A percentile compares a stretch with the other conserved stretches of the same genome.
phyloP scores from a whole-genome alignment of 495 filamentous ascomycete species.

The Podospora tetraspora region DNA sequence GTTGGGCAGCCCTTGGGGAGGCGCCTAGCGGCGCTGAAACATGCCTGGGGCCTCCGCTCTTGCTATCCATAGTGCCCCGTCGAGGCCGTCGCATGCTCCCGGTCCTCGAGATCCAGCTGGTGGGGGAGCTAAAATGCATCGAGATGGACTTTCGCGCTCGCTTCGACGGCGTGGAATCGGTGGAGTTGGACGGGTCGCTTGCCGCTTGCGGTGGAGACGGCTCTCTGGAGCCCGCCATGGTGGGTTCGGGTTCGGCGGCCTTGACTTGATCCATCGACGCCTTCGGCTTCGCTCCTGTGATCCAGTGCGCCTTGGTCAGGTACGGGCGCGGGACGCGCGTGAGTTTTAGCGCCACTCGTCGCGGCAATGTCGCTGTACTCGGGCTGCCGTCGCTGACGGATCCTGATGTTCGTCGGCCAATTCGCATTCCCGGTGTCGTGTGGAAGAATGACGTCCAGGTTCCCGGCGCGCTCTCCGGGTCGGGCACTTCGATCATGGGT shows the following conservation, averaged over 20 bases:
- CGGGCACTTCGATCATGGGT: conserved; percentile 13
- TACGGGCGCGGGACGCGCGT: conserved; percentile 24
- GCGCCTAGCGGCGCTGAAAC: conserved; percentile 38
- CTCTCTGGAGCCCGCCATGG: conserved; percentile 8
- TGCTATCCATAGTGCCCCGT: conserved; percentile 33
- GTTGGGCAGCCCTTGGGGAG: conserved; percentile 18
- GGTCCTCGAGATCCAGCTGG: conserved; percentile 45
- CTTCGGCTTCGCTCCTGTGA: conserved; percentile 20
- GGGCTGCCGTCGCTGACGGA: conserved; percentile 26
- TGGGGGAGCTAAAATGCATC: conserved; percentile 49
- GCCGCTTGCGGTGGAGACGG: conserved; percentile 8
- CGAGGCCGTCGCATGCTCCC: conserved; percentile 46
- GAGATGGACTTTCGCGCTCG: conserved; percentile 46
- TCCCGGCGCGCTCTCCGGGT: conserved; percentile 20
- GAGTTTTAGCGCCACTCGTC: conserved; percentile 22
- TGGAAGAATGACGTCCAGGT: conserved; percentile 49
- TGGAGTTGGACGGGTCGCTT: conserved; percentile 18
- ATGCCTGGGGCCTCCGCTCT: conserved; percentile 39
- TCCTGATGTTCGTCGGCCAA: conserved; percentile 19
- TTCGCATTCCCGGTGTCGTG: conserved; percentile 18
- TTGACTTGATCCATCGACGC: conserved; percentile 12
- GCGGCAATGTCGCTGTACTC: conserved; percentile 23
- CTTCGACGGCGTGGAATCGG: conserved; percentile 33
- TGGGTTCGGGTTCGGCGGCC: not conserved
- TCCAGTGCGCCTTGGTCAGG: conserved; percentile 29